These are phyloP conservation scores for Syzygium aqueum DNA, from an alignment of 345 rosid genomes.

Conservation along the genomic window DNA sequence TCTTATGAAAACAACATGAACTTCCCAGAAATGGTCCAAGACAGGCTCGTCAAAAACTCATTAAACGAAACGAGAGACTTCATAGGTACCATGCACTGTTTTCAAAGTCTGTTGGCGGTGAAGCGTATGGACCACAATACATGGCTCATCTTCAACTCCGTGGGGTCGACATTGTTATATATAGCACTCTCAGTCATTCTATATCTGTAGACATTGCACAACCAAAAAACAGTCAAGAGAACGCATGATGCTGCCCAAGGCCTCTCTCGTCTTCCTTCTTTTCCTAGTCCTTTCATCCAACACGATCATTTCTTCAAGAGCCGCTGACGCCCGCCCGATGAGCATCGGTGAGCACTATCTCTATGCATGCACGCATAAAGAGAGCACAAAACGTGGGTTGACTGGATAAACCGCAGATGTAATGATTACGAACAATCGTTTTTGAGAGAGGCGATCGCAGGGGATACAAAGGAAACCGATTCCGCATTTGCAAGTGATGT, in stretches of 20 bases:
- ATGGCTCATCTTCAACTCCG: no score
- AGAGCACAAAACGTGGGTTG: background rate
- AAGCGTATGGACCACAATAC: background rate
- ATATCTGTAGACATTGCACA: rapidly evolving
- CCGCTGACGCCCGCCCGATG: background rate
- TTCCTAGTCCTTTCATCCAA: background rate
- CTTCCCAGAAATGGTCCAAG: no score
- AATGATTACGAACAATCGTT: no score
- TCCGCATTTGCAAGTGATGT: no score
- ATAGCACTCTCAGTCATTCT: background rate
- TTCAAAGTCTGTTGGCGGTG: background rate
- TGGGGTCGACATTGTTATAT: no score
- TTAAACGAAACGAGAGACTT: no score
- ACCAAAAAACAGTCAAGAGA: background rate
- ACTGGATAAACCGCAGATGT: no score
- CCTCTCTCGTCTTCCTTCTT: background rate
- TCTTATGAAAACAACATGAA: no score
- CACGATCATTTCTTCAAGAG: background rate
- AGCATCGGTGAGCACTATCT: background rate
- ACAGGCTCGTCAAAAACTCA: no score
- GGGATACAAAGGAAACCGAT: no score
- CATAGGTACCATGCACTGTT: no score
- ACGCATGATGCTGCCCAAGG: background rate
- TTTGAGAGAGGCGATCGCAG: no score
- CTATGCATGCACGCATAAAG: background rate